A percentile compares a stretch with the other conserved stretches of the same genome.
These are phyloP conservation scores for Fusarium anthophilum DNA, from an alignment of 2,329 filamentous ascomycete genomes.

Conservation along the genomic window DNA sequence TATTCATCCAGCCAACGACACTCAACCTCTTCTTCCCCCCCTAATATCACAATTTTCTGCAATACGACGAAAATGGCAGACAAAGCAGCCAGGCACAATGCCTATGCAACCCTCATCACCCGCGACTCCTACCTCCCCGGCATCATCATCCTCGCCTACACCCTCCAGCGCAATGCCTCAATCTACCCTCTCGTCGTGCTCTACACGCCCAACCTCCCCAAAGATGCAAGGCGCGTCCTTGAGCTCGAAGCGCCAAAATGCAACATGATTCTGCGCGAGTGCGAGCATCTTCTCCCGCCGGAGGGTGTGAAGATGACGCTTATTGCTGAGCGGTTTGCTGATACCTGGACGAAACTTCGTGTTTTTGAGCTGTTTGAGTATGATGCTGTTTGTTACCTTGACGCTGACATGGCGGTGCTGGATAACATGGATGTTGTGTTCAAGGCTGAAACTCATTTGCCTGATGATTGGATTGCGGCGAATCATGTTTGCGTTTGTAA, in stretches of 20 bases:
- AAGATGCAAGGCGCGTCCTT: slow-evolving; percentile 6
- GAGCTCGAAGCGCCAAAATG: slow-evolving; percentile 26
- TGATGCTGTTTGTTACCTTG: slow-evolving; percentile 35
- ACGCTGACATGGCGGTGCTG: slow-evolving; percentile 36
- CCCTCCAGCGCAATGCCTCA: slow-evolving; percentile 20
- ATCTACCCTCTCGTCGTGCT: slow-evolving; percentile 27
- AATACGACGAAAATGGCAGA: slow-evolving; percentile 5
- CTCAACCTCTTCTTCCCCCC: neutral
- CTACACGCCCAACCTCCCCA: slow-evolving; percentile 25
- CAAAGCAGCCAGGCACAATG: slow-evolving; percentile 7
- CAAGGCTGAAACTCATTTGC: slow-evolving; percentile 13
- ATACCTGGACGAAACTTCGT: slow-evolving; percentile 36
- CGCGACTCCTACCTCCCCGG: slow-evolving; percentile 36
- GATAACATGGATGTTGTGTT: slow-evolving; percentile 34
- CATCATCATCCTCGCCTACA: slow-evolving; percentile 33
- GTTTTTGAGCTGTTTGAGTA: slow-evolving; percentile 32
- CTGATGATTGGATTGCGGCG: slow-evolving; percentile 32
- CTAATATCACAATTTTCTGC: neutral
- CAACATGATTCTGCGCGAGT: slow-evolving; percentile 20
- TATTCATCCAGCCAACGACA: neutral
- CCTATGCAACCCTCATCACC: slow-evolving; percentile 38
- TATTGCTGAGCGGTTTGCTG: slow-evolving; percentile 32
- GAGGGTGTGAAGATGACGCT: slow-evolving; percentile 25
- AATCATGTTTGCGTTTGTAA: slow-evolving; percentile 39
- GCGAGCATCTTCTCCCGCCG: slow-evolving; percentile 25